A percentile compares a stretch with the other conserved stretches of the same genome.
phyloP scores from a whole-genome alignment of 2,329 filamentous ascomycete species.

The Penicillium digitatum region DNA sequence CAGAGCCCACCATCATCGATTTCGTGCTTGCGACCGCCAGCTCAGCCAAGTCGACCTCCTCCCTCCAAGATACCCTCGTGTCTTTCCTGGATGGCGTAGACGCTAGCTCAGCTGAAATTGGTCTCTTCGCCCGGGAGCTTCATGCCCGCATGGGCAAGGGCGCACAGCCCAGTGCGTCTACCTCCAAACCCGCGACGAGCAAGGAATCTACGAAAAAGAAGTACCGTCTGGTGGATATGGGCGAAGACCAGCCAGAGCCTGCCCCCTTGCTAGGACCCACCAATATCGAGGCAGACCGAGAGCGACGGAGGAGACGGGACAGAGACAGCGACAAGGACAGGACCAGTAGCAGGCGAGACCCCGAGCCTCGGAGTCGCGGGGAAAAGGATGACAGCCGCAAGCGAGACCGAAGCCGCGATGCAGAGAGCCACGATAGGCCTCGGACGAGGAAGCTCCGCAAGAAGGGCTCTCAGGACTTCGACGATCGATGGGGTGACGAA shows the following conservation, averaged over 20 bases:
- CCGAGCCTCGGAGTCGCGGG: conserved; percentile 19
- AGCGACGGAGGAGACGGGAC: conserved; percentile 21
- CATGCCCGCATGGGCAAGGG: conserved; percentile 33
- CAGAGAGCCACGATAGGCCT: conserved; percentile 40
- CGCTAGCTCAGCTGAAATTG: conserved; percentile 41
- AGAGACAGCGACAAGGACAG: conserved; percentile 25
- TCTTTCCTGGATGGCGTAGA: conserved; percentile 49
- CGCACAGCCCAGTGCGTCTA: conserved; percentile 15
- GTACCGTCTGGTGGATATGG: conserved; percentile 55
- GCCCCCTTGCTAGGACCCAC: conserved; percentile 30
- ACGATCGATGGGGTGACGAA: conserved; percentile 79
- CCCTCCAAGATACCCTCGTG: conserved; percentile 50
- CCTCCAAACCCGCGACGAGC: conserved; percentile 15
- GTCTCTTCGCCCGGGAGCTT: conserved; percentile 48
- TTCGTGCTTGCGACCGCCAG: conserved; percentile 54
- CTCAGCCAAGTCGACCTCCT: conserved; percentile 46
- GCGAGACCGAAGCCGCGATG: conserved; percentile 36
- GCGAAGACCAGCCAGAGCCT: conserved; percentile 40
- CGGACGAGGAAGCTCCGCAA: conserved; percentile 51
- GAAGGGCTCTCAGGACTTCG: conserved; percentile 56
- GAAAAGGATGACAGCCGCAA: conserved; percentile 40
- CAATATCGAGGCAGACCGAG: conserved; percentile 38
- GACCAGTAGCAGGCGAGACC: conserved; percentile 19
- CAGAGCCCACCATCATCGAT: conserved; percentile 54
- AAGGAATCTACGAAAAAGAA: conserved; percentile 44